Evolutionary conservation across 345 rosid species (phyloP), one percentile per base, ranked within the genome.

Genomic region (Populus pruinosa): DNA sequence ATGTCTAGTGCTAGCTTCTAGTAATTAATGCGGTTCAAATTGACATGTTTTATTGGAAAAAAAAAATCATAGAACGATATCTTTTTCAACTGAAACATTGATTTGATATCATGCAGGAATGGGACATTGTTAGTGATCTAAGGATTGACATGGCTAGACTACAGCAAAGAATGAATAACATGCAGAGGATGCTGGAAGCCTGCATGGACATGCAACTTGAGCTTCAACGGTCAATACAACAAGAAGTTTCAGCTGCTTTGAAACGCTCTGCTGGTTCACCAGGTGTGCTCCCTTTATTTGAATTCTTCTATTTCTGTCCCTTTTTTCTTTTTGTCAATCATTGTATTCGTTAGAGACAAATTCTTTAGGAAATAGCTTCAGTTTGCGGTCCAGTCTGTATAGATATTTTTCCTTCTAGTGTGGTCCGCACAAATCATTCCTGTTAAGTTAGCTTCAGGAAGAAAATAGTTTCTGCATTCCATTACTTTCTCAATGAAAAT

Each of bases 171-270:
- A 93, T 95, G 98, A 92, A 90, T 82, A 91, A 82, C 83, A 81
- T 95, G 89, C 98, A 95, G 85, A 86, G 94, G 80, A 93, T 91
- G 94, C 84, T 95, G 74, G 98, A 91, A 86, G 87, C 98, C 66
- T 95, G 99, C 87, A 95, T 95, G 99, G 98, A 95, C 77, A 95
- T 95, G 99, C 99, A 95, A 83, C 93, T 91, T 31, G 98, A 95
- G 88, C 78, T 95, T 86, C 99, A 93, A 79, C 88, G 96, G 73
- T 91, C 97, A 63, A 90, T 95, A 75, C 90, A 90, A 82, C 98
- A 93, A 75, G 99, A 95, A 83, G 91, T 93, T 67, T 93, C 97
- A 17, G 91, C 96, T 9, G 97, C 99, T 0, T 83, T 95, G 82
- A 91, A 91, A 79, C 90, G 92, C 12, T 79, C 97, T 21, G 79